Percentiles rank a stretch among this genome's conserved stretches.
Conservation (phyloP, 208 protist species). For the Leishmania mexicana region DNA sequence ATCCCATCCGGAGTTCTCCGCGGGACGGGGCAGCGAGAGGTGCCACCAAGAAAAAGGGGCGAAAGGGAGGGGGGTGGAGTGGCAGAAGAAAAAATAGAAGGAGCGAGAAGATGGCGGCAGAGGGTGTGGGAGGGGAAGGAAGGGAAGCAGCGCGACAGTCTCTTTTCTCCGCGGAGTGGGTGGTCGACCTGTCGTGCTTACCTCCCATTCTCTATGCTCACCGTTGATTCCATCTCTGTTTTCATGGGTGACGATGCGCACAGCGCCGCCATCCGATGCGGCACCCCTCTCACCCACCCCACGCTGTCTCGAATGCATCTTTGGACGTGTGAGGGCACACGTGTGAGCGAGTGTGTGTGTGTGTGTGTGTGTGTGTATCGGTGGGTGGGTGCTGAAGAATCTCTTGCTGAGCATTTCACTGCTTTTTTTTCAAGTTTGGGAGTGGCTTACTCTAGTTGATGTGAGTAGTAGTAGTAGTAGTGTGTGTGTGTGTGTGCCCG, state of each 20-base stretch:
- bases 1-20: neutral
- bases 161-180: neutral
- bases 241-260: neutral
- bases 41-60: neutral
- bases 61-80: too few relatives aligned
- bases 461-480: neutral
- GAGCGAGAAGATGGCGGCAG: neutral
- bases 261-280: neutral
- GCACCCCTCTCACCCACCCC: neutral
- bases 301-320: neutral
- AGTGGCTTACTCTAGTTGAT: neutral
- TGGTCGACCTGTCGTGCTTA: neutral
- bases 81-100: neutral
- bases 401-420: neutral
- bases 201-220: neutral
- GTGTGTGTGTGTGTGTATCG: neutral
- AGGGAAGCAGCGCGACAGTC: neutral
- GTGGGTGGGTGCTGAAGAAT: neutral
- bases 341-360: neutral
- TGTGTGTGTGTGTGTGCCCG: neutral
- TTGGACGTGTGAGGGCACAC: neutral
- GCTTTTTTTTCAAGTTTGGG: neutral
- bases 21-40: neutral
- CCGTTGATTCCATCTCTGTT: neutral
- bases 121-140: neutral